A percentile compares a stretch with the other conserved stretches of the same genome.
These are phyloP conservation scores for Ensete ventricosum DNA, from an alignment of 176 grass and related monocot species.

Conservation along the genomic window DNA sequence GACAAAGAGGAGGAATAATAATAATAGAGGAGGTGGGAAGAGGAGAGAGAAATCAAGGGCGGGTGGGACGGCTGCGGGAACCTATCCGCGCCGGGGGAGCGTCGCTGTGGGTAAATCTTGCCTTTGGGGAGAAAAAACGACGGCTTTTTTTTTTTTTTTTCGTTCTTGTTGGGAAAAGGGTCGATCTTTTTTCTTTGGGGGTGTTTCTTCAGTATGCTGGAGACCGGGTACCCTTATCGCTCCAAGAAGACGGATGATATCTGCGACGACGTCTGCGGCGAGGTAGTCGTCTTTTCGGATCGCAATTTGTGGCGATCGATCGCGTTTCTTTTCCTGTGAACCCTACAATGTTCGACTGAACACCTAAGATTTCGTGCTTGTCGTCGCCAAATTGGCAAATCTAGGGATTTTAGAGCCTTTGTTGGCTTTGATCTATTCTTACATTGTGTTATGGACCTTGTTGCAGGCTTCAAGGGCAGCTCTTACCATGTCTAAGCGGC, in stretches of 20 bases:
- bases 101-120: not conserved
- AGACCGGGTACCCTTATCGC: not conserved
- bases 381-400: no score
- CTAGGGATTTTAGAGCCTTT: not conserved
- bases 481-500: not conserved
- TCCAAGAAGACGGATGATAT: slow-evolving; percentile 7
- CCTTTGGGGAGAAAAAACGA: not conserved
- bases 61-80: no score
- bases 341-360: no score
- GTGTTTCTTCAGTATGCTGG: not conserved
- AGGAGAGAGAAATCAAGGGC: no score
- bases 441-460: not conserved
- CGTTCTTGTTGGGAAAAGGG: not conserved
- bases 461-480: not conserved
- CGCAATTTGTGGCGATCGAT: not conserved
- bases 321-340: not conserved
- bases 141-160: not conserved
- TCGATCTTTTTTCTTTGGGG: not conserved
- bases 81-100: no score
- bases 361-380: no score
- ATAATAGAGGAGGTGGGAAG: no score
- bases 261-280: slow-evolving; percentile 1
- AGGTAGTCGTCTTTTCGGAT: not conserved
- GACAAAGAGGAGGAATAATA: no score
- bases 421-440: not conserved